These are phyloP conservation scores for Ogataea thermomethanolica DNA, from an alignment of 805 yeast species.

Conservation along the genomic window DNA sequence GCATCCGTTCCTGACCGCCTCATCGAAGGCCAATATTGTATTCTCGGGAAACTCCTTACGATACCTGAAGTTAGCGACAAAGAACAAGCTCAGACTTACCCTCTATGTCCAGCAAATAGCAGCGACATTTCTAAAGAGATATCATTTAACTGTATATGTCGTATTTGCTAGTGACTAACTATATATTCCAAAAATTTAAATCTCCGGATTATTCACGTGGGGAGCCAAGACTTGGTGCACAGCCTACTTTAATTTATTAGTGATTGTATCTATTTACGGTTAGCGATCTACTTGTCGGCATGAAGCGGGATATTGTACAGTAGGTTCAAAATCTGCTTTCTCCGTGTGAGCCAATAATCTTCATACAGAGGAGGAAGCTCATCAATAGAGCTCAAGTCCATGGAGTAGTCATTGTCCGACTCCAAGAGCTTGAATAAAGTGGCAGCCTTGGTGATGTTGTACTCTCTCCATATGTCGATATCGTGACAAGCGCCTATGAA, in stretches of 20 bases:
- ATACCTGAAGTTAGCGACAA: conserved; percentile 17
- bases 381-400: conserved; percentile 21
- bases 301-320: conserved; percentile 19
- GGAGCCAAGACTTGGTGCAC: too few relatives aligned
- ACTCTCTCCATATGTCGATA: conserved; percentile 36
- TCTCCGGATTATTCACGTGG: conserved; percentile 1
- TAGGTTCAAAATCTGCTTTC: conserved; percentile 19
- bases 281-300: too few relatives aligned
- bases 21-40: conserved; percentile 34
- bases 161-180: background rate
- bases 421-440: conserved; percentile 26
- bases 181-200: background rate
- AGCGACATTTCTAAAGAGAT: background rate
- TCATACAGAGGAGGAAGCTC: conserved; percentile 27
- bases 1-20: conserved; percentile 34
- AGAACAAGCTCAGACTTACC: conserved; percentile 19
- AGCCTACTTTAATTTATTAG: too few relatives aligned
- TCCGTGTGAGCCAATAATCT: conserved; percentile 24
- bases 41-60: conserved; percentile 34
- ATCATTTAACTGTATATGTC: background rate
- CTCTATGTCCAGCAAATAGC: conserved; percentile 30
- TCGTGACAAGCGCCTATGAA: conserved; percentile 44
- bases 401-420: conserved; percentile 14
- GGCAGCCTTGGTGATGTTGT: conserved; percentile 32
- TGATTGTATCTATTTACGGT: too few relatives aligned